These are phyloP conservation scores for Hanseniaspora singularis DNA, from an alignment of 805 yeast species.

Conservation along the genomic window DNA sequence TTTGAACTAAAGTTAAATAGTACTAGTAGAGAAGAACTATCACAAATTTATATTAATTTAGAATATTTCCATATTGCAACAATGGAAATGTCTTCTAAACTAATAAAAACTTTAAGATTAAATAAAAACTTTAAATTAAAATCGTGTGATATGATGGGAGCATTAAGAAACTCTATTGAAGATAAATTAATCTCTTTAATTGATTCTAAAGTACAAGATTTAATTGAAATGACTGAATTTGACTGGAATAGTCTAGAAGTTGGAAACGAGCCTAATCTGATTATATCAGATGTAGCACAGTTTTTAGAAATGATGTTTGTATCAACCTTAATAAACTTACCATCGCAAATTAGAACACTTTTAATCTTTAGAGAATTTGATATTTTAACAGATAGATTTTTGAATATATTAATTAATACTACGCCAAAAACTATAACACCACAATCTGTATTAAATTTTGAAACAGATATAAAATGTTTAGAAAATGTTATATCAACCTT, in stretches of 20 bases:
- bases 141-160: constrained; percentile 49
- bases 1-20: constrained; percentile 51
- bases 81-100: constrained; percentile 41
- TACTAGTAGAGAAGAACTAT: constrained; percentile 74
- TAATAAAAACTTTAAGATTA: constrained; percentile 25
- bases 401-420: constrained; percentile 43
- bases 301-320: constrained; percentile 76
- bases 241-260: constrained; percentile 56
- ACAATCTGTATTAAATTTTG: constrained; percentile 59
- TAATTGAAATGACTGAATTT: constrained; percentile 73
- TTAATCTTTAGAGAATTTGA: constrained; percentile 82
- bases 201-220: constrained; percentile 64
- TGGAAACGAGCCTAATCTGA: constrained; percentile 54
- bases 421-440: constrained; percentile 43
- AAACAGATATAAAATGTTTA: constrained; percentile 64
- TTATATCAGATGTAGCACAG: constrained; percentile 71
- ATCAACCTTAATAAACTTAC: constrained; percentile 71
- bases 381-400: constrained; percentile 60
- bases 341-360: constrained; percentile 61
- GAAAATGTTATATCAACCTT: constrained; percentile 38
- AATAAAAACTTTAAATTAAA: constrained; percentile 29
- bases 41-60: constrained; percentile 78
- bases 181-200: constrained; percentile 69
- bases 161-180: constrained; percentile 44
- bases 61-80: constrained; percentile 76